Evolutionary conservation across 805 yeast genomes (phyloP).

Genomic region (Kodamaea jinghongensis): DNA sequence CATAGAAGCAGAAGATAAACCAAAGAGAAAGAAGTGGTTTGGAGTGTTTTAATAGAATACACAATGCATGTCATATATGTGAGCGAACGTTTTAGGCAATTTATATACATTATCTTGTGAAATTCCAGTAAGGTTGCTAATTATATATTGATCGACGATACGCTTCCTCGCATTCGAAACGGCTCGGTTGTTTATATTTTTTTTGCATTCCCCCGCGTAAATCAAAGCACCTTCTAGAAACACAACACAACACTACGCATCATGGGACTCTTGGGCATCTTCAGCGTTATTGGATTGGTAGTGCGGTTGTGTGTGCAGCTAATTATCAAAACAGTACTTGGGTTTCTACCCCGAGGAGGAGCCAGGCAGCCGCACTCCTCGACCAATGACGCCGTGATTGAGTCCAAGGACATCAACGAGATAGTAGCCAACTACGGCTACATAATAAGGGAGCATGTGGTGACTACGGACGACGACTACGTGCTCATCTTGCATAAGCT

Average conservation of each 20-base stretch:
- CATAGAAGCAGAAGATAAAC: constrained; percentile 4
- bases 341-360: too few relatives aligned
- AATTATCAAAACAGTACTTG: too few relatives aligned
- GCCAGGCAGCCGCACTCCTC: neutral
- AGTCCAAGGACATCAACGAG: constrained; percentile 22
- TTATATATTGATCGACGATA: too few relatives aligned
- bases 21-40: constrained; percentile 25
- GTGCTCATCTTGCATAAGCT: constrained; percentile 28
- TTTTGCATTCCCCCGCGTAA: too few relatives aligned
- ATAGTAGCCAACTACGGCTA: constrained; percentile 24
- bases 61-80: neutral
- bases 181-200: too few relatives aligned
- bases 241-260: too few relatives aligned
- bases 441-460: constrained; percentile 27
- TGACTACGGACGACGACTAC: constrained; percentile 28
- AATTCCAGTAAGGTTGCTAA: neutral
- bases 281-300: too few relatives aligned
- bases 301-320: too few relatives aligned
- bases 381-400: constrained; percentile 9
- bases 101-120: neutral
- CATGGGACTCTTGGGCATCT: too few relatives aligned
- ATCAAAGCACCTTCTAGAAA: too few relatives aligned
- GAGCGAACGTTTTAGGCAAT: constrained; percentile 1
- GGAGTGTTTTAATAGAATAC: constrained; percentile 9
- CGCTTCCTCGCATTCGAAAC: too few relatives aligned